A percentile compares a stretch with the other conserved stretches of the same genome.
Evolutionary conservation across 257 asterid species (phyloP).

Genomic region (Solanum bulbocastanum): DNA sequence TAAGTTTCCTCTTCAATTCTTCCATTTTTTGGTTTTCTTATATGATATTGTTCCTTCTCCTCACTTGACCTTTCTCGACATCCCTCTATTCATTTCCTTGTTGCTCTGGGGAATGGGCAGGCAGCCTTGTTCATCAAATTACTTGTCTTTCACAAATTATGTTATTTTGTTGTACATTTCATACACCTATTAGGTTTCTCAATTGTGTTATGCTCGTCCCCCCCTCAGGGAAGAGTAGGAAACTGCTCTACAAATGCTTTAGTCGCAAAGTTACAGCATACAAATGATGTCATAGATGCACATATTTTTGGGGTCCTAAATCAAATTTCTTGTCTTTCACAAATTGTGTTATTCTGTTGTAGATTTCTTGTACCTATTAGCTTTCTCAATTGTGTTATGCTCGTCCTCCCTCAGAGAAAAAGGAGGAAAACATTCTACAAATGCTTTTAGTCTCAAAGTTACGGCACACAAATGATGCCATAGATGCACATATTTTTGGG

Average conservation of each 20-base stretch:
- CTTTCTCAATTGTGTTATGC: neutral
- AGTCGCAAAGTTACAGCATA: neutral
- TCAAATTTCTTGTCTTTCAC: neutral
- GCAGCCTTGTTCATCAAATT: neutral
- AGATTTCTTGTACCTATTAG: neutral
- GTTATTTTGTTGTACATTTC: neutral
- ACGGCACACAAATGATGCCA: neutral
- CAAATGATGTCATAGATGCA: neutral
- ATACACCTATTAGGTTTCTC: neutral
- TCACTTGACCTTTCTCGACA: neutral
- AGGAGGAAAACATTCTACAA: neutral
- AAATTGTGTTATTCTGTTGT: neutral
- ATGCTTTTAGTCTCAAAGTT: neutral
- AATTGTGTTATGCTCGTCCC: neutral
- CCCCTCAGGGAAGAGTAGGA: neutral
- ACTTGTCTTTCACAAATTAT: neutral
- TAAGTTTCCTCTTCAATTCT: slow-evolving; percentile 26
- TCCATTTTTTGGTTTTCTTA: neutral
- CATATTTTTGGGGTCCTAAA: neutral
- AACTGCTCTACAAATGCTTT: neutral
- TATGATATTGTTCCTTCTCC: neutral
- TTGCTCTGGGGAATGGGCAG: neutral
- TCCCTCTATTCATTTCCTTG: neutral
- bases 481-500: neutral
- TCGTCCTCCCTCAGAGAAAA: neutral